phyloP scores from a whole-genome alignment of 2,329 filamentous ascomycete species.

The Botrytis cinerea region DNA sequence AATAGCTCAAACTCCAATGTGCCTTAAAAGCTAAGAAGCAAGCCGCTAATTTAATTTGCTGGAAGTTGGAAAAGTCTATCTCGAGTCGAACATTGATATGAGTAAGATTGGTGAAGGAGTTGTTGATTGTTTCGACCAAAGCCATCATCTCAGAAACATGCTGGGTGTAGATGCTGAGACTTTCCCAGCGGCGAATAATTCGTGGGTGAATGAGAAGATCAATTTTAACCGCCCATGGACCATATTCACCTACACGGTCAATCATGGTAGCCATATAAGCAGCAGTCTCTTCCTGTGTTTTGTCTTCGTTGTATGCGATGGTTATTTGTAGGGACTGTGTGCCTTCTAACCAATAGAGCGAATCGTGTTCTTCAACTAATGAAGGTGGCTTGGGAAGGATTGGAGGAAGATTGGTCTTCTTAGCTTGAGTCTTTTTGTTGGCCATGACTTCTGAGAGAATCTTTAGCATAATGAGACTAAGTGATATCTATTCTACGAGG shows the following conservation, averaged over 20 bases:
- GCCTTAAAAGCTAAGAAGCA: neutral
- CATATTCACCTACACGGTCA: neutral
- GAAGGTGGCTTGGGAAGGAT: neutral
- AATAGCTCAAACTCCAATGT: slow-evolving; percentile 1
- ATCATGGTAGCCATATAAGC: neutral
- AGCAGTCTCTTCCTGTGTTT: slow-evolving; percentile 1
- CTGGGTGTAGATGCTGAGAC: neutral
- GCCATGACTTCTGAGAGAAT: neutral
- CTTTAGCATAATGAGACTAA: neutral
- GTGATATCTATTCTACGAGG: neutral
- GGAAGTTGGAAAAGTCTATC: slow-evolving; percentile 10
- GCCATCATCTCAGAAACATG: neutral
- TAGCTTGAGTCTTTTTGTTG: neutral
- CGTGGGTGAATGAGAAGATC: neutral
- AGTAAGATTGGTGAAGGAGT: neutral
- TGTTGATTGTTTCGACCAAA: slow-evolving; percentile 6
- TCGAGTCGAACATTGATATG: neutral
- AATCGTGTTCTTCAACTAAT: neutral
- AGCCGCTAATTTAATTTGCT: slow-evolving; percentile 14
- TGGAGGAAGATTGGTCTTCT: neutral
- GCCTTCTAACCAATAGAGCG: slow-evolving; percentile 2
- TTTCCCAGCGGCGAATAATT: neutral
- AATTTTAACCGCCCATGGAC: neutral
- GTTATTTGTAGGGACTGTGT: neutral
- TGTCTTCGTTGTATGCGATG: slow-evolving; percentile 5